A percentile compares a stretch with the other conserved stretches of the same genome.
These are phyloP conservation scores for Panaeolus cyanescens DNA, from an alignment of 768 basidiomycete species.

Conservation along the genomic window DNA sequence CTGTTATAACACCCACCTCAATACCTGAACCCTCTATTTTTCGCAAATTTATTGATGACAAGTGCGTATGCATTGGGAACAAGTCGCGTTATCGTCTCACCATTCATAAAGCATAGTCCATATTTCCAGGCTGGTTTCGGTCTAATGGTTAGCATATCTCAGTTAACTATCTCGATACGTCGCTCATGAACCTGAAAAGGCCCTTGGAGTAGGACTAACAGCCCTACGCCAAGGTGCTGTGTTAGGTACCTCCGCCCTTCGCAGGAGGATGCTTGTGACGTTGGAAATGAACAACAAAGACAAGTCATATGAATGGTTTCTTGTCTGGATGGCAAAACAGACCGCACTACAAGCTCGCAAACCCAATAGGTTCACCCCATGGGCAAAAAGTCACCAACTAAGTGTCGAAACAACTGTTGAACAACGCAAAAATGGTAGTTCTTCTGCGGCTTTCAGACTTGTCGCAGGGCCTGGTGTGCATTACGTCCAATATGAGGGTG, in stretches of 20 bases:
- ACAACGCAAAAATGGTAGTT: constrained; percentile 88
- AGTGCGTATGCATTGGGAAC: constrained; percentile 47
- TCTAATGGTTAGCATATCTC: constrained; percentile 69
- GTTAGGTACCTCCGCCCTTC: constrained; percentile 73
- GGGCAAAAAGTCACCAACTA: constrained; percentile 85
- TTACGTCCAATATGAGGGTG: constrained; percentile 85
- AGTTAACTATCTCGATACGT: neutral
- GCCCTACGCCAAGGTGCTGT: constrained; percentile 70
- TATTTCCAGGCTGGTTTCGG: constrained; percentile 99
- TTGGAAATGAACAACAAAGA: constrained; percentile 97
- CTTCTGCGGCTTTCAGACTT: constrained; percentile 87
- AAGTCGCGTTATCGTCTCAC: constrained; percentile 15
- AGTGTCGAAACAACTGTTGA: constrained; percentile 93
- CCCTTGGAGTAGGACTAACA: constrained; percentile 86
- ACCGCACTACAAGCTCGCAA: constrained; percentile 26
- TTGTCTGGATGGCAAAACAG: constrained; percentile 91
- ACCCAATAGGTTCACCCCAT: constrained; percentile 33
- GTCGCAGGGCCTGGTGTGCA: constrained; percentile 96
- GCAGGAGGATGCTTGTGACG: constrained; percentile 88
- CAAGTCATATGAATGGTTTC: constrained; percentile 93
- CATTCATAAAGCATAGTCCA: constrained; percentile 64
- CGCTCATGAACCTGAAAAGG: constrained; percentile 48
- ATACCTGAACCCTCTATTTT: constrained; percentile 32
- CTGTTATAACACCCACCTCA: constrained; percentile 11
- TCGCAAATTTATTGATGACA: constrained; percentile 53